phyloP scores from a whole-genome alignment of 148 eudicot genomes.

The Bassia scoparia region DNA sequence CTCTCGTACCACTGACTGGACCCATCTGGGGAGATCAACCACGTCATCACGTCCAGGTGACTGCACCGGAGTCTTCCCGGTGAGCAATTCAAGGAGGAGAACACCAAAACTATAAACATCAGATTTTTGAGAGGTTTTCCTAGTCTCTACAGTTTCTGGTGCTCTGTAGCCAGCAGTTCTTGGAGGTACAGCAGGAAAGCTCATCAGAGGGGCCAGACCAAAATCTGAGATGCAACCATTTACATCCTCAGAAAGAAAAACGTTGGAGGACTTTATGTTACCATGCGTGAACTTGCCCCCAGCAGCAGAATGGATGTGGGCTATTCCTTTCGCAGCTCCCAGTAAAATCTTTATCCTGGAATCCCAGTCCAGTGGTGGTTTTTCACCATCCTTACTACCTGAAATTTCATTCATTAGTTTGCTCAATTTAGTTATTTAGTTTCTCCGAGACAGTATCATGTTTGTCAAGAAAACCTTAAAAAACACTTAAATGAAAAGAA shows the following conservation, averaged over 20 bases:
- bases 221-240: constrained; percentile 65
- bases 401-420: constrained; percentile 10
- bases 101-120: constrained; percentile 93
- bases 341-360: constrained; percentile 63
- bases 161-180: constrained; percentile 79
- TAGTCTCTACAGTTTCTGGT: constrained; percentile 63
- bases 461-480: background rate
- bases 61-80: constrained; percentile 79
- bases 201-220: constrained; percentile 68
- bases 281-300: constrained; percentile 66
- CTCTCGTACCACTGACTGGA: constrained; percentile 89
- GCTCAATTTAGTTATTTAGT: background rate
- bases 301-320: constrained; percentile 66
- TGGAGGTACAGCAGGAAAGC: constrained; percentile 51
- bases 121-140: constrained; percentile 62
- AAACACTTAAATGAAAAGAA: background rate
- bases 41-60: constrained; percentile 69
- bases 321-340: constrained; percentile 77
- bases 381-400: constrained; percentile 64
- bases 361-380: constrained; percentile 65
- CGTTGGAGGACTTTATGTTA: constrained; percentile 82
- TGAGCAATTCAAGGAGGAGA: constrained; percentile 77
- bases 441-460: background rate
- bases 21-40: constrained; percentile 84
- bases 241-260: constrained; percentile 66